Base-by-base conservation (phyloP, 2,329 filamentous ascomycete species). In the Byssothecium circinans region DNA sequence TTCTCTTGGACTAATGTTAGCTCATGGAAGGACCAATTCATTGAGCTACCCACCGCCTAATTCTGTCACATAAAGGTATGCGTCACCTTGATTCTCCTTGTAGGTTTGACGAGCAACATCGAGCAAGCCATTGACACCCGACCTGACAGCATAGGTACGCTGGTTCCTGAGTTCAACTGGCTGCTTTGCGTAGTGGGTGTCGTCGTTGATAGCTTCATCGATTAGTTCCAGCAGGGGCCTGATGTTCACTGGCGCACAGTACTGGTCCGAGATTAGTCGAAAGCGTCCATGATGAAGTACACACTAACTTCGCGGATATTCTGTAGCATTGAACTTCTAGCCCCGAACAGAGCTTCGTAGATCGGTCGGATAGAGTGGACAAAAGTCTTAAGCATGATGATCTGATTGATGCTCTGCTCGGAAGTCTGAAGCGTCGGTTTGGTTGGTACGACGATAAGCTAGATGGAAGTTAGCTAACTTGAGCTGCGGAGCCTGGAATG, bases 131-230 rank as follows among this genome's bases (percentile, higher is more conserved):
- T 89, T 91, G 34, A 94, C 84, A 0, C 89, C 89, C 37, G 89
- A 84, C 81, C 87, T 94, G 25, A 97, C 86, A 18, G 92, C 92
- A 73, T 95, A 96, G 0, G 87, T 89, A 53, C 92, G 80, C 65
- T 97, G 92, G 52, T 96, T 95, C 12, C 91, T 82, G 47, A 96
- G 77, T 52, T 96, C 92, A 4, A 97, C 78, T 0, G 94, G 87
- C 18, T 86, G 83, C 38, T 81, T 88, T 49, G 89, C 87, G 57
- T 88, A 95, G 0, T 79, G 81, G 0, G 91, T 88, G 64, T 96
- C 88, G 8, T 88, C 81, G 54, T 97, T 94, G 57, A 99, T 85
- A 0, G 82, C 82, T 12, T 77, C 73, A 36, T 81, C 74, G 42
- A 99, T 91, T 1, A 87, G 71, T 2, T 79, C 73, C 36, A 85